These are phyloP conservation scores for Clavispora fructus DNA, from an alignment of 805 yeast species.

Conservation along the genomic window DNA sequence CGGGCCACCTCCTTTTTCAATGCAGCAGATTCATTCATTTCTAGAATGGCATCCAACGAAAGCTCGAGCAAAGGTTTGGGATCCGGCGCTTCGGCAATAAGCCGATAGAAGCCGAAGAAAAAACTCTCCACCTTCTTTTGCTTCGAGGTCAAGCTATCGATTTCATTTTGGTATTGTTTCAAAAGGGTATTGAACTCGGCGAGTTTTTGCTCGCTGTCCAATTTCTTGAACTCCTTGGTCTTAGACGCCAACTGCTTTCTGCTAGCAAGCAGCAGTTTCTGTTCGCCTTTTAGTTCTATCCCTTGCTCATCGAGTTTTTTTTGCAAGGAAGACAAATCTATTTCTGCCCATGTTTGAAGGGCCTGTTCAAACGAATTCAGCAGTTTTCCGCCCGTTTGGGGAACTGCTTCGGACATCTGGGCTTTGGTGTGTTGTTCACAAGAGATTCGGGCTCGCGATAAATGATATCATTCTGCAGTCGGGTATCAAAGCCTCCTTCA, in stretches of 20 bases:
- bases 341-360: slow-evolving; percentile 67
- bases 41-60: slow-evolving; percentile 58
- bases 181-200: slow-evolving; percentile 61
- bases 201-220: slow-evolving; percentile 63
- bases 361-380: slow-evolving; percentile 32
- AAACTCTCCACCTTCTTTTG: slow-evolving; percentile 68
- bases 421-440: not conserved
- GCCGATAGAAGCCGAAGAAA: slow-evolving; percentile 69
- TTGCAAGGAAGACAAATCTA: slow-evolving; percentile 68
- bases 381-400: not conserved
- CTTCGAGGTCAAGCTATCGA: slow-evolving; percentile 74
- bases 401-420: not conserved
- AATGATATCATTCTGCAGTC: not conserved
- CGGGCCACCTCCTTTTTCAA: slow-evolving; percentile 46
- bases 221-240: slow-evolving; percentile 81
- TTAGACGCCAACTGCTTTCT: slow-evolving; percentile 74
- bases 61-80: slow-evolving; percentile 77
- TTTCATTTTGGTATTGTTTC: slow-evolving; percentile 78
- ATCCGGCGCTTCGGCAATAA: slow-evolving; percentile 87
- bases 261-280: slow-evolving; percentile 58
- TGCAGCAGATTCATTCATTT: slow-evolving; percentile 46
- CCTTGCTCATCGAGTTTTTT: slow-evolving; percentile 70
- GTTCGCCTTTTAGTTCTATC: slow-evolving; percentile 63
- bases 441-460: not conserved
- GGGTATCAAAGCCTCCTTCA: not conserved